Base-by-base conservation (phyloP, 192 early-diverging fungal genomes). In the Entomortierella lignicola region DNA sequence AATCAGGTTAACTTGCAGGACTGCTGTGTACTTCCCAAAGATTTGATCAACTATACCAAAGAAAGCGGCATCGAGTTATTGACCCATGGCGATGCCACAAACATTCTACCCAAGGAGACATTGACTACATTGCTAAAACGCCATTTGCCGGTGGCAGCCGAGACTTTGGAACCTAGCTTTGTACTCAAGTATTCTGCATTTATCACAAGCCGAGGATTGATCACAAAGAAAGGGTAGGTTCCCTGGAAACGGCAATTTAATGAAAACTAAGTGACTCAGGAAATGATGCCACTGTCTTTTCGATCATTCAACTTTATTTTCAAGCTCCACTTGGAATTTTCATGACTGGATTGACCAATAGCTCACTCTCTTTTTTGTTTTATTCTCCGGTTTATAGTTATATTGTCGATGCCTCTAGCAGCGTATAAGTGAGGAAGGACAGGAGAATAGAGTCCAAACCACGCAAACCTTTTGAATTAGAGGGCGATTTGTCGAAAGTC, bases 111-210 rank as follows among this genome's bases (percentile, higher is more conserved):
- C 2, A 44, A 70, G 25, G 61, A 82, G 27, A 80, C 83, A 25
- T 71, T 87, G 1, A 63, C 64, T 7, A 39, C 50, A n/a, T 51
- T 87, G 52, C 47, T 87, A 37, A 60, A 71, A 50, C 61, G 72
- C 39, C 39, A 66, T 58, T 58, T 64, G 21, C 70, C 74, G 2
- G 66, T 60, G 0, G 56, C 60, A 20, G 63, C 63, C 4, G n/a
- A 51, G 6, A 43, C 60, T 0, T 47, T 85, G 27, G 29, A 21
- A 5, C 86, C 86, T 3, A 84, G 82, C 27, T 87, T 84, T 83
- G 84, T 87, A 26, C 73, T 87, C 55, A 87, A 87, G 63, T 87
- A 87, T 55, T 71, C 83, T 56, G 80, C 81, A n/a, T 82, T 85
- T 54, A 80, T 84, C 21, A 77, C 72, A 12, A 30, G 63, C 44